Percentiles rank a stretch among this genome's conserved stretches.
These are phyloP conservation scores for Prunus campanulata DNA, from an alignment of 306 rosid genomes.

Conservation along the genomic window DNA sequence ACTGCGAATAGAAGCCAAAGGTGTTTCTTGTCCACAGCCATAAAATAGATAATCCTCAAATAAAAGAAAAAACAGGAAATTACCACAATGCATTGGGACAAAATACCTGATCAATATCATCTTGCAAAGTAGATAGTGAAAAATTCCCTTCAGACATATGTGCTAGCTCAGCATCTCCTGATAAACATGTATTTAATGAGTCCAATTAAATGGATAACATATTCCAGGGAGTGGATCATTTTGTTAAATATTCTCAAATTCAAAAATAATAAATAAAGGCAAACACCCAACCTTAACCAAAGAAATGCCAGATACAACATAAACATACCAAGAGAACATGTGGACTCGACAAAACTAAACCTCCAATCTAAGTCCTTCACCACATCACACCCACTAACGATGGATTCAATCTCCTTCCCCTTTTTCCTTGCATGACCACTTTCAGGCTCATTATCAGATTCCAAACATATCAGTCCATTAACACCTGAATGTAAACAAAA, in stretches of 20 bases:
- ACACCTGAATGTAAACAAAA: conserved; percentile 44
- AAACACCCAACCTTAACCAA: neutral
- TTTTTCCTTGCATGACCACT: conserved; percentile 28
- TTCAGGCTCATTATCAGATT: conserved; percentile 75
- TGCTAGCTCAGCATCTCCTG: conserved; percentile 39
- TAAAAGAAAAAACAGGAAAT: neutral
- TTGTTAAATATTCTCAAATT: neutral
- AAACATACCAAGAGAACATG: conserved; percentile 50
- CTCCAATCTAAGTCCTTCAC: conserved; percentile 37
- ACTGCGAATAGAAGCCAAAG: neutral
- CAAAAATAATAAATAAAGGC: conserved; percentile 2
- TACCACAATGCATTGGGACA: neutral
- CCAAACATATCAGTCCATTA: conserved; percentile 73
- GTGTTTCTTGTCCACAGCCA: neutral
- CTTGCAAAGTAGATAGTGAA: conserved; percentile 29
- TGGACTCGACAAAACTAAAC: conserved; percentile 22
- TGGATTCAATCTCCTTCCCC: conserved; percentile 31
- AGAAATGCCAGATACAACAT: conserved; percentile 13
- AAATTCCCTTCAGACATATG: conserved; percentile 22
- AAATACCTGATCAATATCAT: conserved; percentile 43
- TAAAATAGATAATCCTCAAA: neutral
- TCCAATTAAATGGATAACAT: conserved; percentile 16
- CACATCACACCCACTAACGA: conserved; percentile 17
- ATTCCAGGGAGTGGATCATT: neutral
- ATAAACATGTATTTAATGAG: conserved; percentile 14